Conservation (phyloP, 2,329 filamentous ascomycete genomes). For the Trichoderma lentiforme region DNA sequence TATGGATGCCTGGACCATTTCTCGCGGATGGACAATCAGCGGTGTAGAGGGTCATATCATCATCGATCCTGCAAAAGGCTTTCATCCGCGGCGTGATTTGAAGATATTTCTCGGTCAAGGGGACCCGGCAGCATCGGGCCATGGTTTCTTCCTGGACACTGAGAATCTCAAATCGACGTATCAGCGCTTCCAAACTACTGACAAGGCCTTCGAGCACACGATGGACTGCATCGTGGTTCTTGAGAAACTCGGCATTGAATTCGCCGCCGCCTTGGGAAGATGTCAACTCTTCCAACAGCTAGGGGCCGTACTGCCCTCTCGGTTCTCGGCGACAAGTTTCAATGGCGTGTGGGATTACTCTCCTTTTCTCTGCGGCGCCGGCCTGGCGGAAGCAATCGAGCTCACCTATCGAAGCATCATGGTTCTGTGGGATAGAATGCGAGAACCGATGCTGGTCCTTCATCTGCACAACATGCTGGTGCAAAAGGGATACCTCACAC, state of each 20-base stretch:
- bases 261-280: conserved; percentile 22
- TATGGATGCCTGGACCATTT: conserved; percentile 45
- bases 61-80: conserved; percentile 32
- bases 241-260: conserved; percentile 16
- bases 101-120: conserved; percentile 42
- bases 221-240: background rate
- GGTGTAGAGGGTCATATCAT: conserved; percentile 36
- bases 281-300: conserved; percentile 16
- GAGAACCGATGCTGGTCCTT: conserved; percentile 38
- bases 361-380: conserved; percentile 46
- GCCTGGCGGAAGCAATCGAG: conserved; percentile 43
- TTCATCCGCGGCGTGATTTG: conserved; percentile 39
- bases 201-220: background rate
- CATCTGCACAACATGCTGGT: conserved; percentile 50
- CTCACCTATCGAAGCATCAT: conserved; percentile 35
- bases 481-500: conserved; percentile 37
- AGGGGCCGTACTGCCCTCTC: conserved; percentile 36
- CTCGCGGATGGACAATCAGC: conserved; percentile 41
- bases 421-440: conserved; percentile 38
- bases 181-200: background rate
- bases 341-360: conserved; percentile 49
- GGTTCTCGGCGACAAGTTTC: conserved; percentile 38
- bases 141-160: conserved; percentile 17
- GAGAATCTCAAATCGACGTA: background rate
- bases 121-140: conserved; percentile 21